Conservation (phyloP, 257 asterid genomes). For the Primulina eburnea region DNA sequence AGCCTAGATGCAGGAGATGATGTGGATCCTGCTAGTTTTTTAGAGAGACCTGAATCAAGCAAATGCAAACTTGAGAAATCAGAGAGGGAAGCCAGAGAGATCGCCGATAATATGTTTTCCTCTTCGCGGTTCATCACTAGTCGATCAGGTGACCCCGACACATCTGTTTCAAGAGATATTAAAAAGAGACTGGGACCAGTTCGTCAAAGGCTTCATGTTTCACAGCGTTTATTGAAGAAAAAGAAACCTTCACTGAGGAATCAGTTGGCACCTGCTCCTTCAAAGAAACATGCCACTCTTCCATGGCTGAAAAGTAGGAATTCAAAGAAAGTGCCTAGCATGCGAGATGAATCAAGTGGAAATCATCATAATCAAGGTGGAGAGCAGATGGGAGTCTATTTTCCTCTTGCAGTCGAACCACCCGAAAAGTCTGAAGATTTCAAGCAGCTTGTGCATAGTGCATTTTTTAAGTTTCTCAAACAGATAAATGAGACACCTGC, state of each 20-base stretch:
- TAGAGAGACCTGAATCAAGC: constrained; percentile 33
- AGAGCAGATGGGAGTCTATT: constrained; percentile 31
- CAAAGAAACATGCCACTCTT: constrained; percentile 32
- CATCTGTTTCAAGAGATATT: constrained; percentile 45
- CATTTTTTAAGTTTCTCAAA: constrained; percentile 63
- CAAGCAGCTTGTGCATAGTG: constrained; percentile 58
- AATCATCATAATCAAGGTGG: constrained; percentile 35
- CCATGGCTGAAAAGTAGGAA: constrained; percentile 50
- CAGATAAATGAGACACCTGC: constrained; percentile 51
- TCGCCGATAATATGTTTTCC: constrained; percentile 26
- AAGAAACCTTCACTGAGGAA: constrained; percentile 46
- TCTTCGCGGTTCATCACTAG: constrained; percentile 31
- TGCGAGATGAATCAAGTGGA: constrained; percentile 33
- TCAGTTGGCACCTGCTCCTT: constrained; percentile 50
- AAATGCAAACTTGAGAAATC: constrained; percentile 29
- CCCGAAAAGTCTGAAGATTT: constrained; percentile 66
- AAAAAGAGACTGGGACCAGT: constrained; percentile 61
- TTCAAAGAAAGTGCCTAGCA: constrained; percentile 21
- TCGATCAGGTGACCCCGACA: constrained; percentile 25
- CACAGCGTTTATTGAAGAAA: constrained; percentile 38
- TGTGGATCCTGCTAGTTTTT: constrained; percentile 17
- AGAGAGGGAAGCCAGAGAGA: constrained; percentile 24
- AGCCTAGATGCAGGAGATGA: constrained; percentile 31
- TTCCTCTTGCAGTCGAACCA: constrained; percentile 44
- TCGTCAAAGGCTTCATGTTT: constrained; percentile 45